Percentiles rank a stretch among this genome's conserved stretches.
Evolutionary conservation across 139 green algal species (phyloP).

Genomic region (Trebouxia sp.): DNA sequence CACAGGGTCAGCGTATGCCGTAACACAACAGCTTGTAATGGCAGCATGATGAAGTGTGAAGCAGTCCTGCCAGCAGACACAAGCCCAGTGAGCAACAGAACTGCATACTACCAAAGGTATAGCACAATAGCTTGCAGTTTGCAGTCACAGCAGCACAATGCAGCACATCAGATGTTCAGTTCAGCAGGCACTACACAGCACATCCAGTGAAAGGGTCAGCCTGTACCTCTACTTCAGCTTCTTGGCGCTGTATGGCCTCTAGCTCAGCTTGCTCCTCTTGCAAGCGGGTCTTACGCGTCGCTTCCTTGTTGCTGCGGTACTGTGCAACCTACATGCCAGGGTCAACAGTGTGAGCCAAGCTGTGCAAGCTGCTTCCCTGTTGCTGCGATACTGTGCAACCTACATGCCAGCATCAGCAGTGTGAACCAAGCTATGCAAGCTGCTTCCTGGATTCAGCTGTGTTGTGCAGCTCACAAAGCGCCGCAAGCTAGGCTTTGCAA

Average conservation of each 20-base stretch:
- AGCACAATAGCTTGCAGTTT: too few relatives aligned
- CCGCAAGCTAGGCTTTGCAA: too few relatives aligned
- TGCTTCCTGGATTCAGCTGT: not conserved
- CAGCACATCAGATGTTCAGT: too few relatives aligned
- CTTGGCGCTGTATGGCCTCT: not conserved
- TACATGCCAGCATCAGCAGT: not conserved
- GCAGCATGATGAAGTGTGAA: too few relatives aligned
- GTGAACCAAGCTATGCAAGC: not conserved
- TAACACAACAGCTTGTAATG: too few relatives aligned
- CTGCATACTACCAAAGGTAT: too few relatives aligned
- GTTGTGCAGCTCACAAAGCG: constrained; percentile 1
- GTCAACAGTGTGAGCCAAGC: not conserved
- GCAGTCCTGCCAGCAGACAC: too few relatives aligned
- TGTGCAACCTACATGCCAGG: not conserved
- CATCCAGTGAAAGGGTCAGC: too few relatives aligned
- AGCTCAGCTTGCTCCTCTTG: constrained; percentile 25
- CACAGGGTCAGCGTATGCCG: too few relatives aligned
- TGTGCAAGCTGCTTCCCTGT: not conserved
- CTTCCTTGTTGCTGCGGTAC: not conserved
- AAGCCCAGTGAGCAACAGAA: too few relatives aligned
- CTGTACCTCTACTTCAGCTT: not conserved
- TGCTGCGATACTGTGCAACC: constrained; percentile 16
- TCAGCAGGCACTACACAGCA: too few relatives aligned
- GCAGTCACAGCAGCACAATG: too few relatives aligned
- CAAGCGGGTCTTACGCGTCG: not conserved